Evolutionary conservation across 305 asterid genomes (phyloP).

Genomic region (Solanum aculeatissimum): DNA sequence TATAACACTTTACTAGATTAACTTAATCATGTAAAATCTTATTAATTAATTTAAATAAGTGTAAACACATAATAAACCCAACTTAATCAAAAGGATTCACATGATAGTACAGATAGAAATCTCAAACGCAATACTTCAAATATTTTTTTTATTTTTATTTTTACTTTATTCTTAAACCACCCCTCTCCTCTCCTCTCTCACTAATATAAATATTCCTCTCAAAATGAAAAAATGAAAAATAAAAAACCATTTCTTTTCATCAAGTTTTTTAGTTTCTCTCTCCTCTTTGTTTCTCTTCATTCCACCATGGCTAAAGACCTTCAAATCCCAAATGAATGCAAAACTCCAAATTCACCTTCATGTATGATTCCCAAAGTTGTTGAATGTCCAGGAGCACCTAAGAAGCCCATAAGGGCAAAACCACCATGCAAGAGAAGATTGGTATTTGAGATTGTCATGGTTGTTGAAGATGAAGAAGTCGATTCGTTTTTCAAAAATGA

Average conservation of each 20-base stretch:
- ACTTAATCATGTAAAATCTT: too few species aligned
- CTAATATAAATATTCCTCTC: neutral
- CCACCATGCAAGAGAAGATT: conserved; percentile 38
- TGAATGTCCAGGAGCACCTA: conserved; percentile 71
- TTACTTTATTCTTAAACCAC: neutral
- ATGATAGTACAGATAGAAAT: neutral
- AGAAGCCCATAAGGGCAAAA: conserved; percentile 23
- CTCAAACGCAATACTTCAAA: neutral
- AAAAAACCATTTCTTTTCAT: neutral
- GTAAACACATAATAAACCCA: too few species aligned
- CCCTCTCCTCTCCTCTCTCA: neutral
- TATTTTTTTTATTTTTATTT: too few species aligned
- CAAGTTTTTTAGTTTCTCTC: neutral
- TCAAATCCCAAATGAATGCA: conserved; percentile 11
- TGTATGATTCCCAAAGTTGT: conserved; percentile 33
- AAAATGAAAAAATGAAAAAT: neutral
- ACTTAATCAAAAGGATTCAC: too few species aligned
- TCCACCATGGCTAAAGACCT: neutral
- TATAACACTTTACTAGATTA: too few species aligned
- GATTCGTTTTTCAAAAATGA: conserved; percentile 36
- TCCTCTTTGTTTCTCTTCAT: neutral
- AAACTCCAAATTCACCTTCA: conserved; percentile 49
- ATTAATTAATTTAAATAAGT: too few species aligned
- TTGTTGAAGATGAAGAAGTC: conserved; percentile 26
- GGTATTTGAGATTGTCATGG: conserved; percentile 18